Evolutionary conservation across 345 rosid species (phyloP).

Genomic region (Moricandia arvensis): DNA sequence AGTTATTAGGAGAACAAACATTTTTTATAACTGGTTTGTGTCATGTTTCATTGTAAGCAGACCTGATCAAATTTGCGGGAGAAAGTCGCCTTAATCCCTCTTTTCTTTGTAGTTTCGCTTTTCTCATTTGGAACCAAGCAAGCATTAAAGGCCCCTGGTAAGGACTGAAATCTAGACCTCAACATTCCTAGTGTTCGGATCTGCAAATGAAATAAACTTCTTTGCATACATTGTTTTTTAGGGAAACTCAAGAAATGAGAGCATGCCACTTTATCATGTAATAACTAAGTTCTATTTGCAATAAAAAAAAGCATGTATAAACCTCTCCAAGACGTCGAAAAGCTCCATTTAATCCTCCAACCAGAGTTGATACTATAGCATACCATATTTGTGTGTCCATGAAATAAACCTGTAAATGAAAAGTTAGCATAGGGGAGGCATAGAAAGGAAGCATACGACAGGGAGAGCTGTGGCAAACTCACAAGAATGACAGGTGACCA

Average conservation of each 20-base stretch:
- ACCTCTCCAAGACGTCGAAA: background rate
- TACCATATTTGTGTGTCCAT: background rate
- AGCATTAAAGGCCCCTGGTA: constrained; percentile 54
- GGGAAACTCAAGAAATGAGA: constrained; percentile 7
- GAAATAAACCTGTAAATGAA: background rate
- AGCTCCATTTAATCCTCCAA: background rate
- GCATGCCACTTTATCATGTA: constrained; percentile 42
- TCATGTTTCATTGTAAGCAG: constrained; percentile 13
- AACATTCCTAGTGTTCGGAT: constrained; percentile 56
- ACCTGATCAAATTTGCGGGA: constrained; percentile 44
- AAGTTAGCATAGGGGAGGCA: background rate
- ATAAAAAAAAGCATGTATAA: constrained; percentile 64
- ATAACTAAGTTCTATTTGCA: background rate
- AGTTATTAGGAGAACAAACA: background rate
- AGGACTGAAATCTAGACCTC: constrained; percentile 56
- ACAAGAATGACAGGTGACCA: background rate
- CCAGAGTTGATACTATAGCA: background rate
- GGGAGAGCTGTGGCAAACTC: constrained; percentile 19
- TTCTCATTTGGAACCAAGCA: constrained; percentile 49
- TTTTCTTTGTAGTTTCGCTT: constrained; percentile 41
- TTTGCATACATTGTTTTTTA: background rate
- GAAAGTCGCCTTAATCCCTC: constrained; percentile 47
- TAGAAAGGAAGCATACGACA: constrained; percentile 14
- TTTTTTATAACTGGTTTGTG: constrained; percentile 23
- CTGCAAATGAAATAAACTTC: constrained; percentile 34